Base-by-base conservation (phyloP, 2,329 filamentous ascomycete species). In the Coniochaeta sp. region DNA sequence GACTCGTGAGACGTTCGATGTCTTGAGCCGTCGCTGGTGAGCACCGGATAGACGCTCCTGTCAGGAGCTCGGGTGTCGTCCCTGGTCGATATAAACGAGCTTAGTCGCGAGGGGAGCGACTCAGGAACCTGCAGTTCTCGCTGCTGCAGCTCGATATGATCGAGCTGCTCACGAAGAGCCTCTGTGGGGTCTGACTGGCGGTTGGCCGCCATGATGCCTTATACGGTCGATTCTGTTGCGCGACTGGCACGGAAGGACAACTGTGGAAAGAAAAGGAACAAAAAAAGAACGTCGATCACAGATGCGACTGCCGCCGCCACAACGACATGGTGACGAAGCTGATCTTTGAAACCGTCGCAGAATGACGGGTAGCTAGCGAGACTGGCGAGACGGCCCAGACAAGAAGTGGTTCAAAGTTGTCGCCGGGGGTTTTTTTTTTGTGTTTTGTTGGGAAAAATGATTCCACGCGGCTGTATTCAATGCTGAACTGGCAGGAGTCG, bases 141-240 rank as follows among this genome's bases (percentile, higher is more conserved):
- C 22, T 60, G 58, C 55, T 63, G 65, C 58, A 65, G 55, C 61
- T 69, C 66, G 36, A 70, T 63, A 34, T 66, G 64, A 17, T 69
- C 69, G 10, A 69, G 65, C 56, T 65, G 66, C 32, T 66, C 64
- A 40, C 66, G 66, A 47, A 68, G 60, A 28, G 62, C 57, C 57
- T 66, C 66, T 50, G 64, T 44, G 55, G 60, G 24, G 30, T 52
- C 47, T 52, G 47, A 30, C 26, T 52, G 47, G 47, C 26, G 24
- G 5, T 52, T 52, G 22, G 24, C n/a, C 24, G 47, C 47, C 47
- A 52, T 52, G 2, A 4, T 14, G 47, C 22, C 47, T 30, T 24
- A 52, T 26, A 30, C n/a, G 16, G 9, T 40, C 24, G 47, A 14
- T 3, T 6, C n/a, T 28, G 24, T 22, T 52, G 47, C 47, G n/a